Base-by-base conservation (phyloP, 164 flowering plant species). In the Dillenia turbinata region DNA sequence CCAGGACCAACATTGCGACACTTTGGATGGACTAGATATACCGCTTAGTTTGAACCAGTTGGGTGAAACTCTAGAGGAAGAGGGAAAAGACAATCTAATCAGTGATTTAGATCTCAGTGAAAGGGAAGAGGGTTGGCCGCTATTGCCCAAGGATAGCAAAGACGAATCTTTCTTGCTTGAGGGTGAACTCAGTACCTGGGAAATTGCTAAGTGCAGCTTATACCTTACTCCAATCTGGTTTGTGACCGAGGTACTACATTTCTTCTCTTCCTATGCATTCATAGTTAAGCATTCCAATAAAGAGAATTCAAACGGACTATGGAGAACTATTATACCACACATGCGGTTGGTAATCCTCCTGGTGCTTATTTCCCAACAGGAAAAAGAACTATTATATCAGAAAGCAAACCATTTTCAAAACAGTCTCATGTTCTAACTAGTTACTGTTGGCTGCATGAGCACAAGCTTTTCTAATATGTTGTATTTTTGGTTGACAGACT, bases 221-320 rank as follows among this genome's bases (percentile, higher is more conserved):
- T 71, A 58, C 65, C 81, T 83, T 53, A 62, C 91, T 66, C 88
- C 88, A 3, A 16, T 82, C 49, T 86, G 88, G 88, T 83, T 83
- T 64, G 47, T 62, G 4, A 79, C 86, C 5, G 89, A 85, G 86
- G 86, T 85, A 73, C 69, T 12, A 9, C 44, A 14, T 61, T 45
- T 51, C 24, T 60, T 50, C 47, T 52, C 24, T 49, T 49, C 14
- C 11, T 47, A 19, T 24, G 1, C 40, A 33, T 33, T 33, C 6
- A 5, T 33, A 33, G 6, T 33, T 33, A 4, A 33, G 40, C 40
- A 33, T 33, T 33, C 40, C 40, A 33, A 33, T 4, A 4, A 33
- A 33, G 6, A 33, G 40, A 33, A 33, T 5, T 33, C 40, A 33
- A 33, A 6, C 6, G 7, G 40, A 33, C 40, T 5, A 33, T 33